phyloP scores from a whole-genome alignment of 169 alveolate species.

The Cryptosporidium xiaoi region DNA sequence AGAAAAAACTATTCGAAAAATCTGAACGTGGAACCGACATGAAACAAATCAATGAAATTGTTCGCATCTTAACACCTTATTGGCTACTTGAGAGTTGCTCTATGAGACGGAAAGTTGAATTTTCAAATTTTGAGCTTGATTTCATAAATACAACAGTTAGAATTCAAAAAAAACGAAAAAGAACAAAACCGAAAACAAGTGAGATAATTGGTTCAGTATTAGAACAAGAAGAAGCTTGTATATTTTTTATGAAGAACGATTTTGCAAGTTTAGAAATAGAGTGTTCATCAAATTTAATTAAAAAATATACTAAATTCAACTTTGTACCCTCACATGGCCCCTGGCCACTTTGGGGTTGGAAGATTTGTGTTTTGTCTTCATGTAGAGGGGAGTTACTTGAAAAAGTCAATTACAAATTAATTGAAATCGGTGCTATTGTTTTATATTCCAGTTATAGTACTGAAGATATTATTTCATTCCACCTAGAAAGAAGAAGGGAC shows the following conservation, averaged over 20 bases:
- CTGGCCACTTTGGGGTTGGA: conserved; percentile 75
- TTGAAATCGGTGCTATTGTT: conserved; percentile 44
- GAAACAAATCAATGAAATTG: background rate
- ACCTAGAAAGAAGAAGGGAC: background rate
- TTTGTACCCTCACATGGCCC: conserved; percentile 66
- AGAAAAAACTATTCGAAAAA: background rate
- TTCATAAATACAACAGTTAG: background rate
- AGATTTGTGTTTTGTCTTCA: conserved; percentile 15
- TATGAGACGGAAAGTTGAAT: conserved; percentile 32
- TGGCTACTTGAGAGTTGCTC: conserved; percentile 68
- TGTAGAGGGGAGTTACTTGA: background rate
- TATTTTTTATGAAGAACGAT: conserved; percentile 16
- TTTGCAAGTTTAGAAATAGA: too few relatives aligned
- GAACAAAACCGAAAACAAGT: background rate
- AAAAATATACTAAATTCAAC: background rate
- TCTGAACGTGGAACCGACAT: background rate
- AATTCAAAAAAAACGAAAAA: conserved; percentile 17
- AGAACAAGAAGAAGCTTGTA: conserved; percentile 20
- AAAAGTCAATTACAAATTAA: background rate
- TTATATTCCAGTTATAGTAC: background rate
- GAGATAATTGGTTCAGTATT: background rate
- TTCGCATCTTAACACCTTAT: conserved; percentile 40
- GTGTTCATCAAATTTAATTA: background rate
- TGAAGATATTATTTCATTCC: conserved; percentile 7
- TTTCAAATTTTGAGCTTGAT: conserved; percentile 11